A percentile compares a stretch with the other conserved stretches of the same genome.
Conservation (phyloP, 441 rosid genomes). For the Syzygium malaccense region DNA sequence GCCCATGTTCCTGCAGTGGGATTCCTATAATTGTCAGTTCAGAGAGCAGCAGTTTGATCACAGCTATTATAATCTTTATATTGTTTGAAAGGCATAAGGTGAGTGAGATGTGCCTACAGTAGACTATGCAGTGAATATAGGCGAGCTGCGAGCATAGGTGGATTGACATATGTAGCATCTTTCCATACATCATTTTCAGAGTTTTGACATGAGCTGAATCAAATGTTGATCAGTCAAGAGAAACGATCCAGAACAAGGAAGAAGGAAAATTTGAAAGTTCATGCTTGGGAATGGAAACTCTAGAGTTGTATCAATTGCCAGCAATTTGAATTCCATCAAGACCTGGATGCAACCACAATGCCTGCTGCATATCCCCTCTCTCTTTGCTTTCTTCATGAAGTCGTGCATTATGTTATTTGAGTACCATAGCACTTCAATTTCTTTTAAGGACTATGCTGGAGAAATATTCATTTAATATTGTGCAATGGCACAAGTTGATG, state of each 20-base stretch:
- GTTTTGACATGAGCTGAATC: not conserved
- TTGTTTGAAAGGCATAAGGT: not conserved
- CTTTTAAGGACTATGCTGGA: not conserved
- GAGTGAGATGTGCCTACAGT: not conserved
- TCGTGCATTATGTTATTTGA: not conserved
- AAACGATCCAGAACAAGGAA: not conserved
- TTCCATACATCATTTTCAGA: not conserved
- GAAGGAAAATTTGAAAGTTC: not conserved
- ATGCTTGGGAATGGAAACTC: not conserved
- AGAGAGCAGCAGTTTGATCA: not conserved
- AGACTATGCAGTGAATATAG: not conserved
- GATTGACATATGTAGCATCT: not conserved
- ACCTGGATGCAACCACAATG: not conserved
- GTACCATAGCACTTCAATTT: not conserved
- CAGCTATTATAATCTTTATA: not conserved
- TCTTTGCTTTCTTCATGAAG: not conserved
- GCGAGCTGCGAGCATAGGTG: not conserved
- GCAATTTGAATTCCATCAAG: not conserved
- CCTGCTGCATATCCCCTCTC: not conserved
- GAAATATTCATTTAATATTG: not conserved
- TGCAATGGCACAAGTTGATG: not conserved
- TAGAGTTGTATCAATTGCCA: not conserved
- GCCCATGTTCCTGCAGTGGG: slow-evolving; percentile 50
- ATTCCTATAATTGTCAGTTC: not conserved
- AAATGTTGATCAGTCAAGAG: not conserved